A percentile compares a stretch with the other conserved stretches of the same genome.
Evolutionary conservation across 1,284 basidiomycete species (phyloP).

Genomic region (Golubevia pallescens): DNA sequence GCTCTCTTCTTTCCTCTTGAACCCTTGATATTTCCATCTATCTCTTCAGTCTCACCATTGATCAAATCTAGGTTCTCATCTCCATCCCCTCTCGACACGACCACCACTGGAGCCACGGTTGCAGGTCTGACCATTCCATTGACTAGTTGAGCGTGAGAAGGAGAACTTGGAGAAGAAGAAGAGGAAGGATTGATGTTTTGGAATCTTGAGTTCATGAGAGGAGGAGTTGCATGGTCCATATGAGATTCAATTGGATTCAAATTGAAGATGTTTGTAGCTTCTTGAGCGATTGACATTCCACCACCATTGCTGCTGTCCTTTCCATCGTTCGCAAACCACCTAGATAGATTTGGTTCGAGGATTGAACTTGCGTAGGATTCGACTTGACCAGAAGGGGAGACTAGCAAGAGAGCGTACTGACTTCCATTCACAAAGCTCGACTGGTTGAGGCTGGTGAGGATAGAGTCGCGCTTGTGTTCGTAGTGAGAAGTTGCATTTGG

Average conservation of each 20-base stretch:
- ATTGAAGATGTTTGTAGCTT: background rate
- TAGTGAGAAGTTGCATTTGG: too few relatives aligned
- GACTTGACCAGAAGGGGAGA: constrained; percentile 46
- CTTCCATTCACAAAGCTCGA: constrained; percentile 43
- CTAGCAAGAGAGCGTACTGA: constrained; percentile 58
- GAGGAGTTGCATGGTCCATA: background rate
- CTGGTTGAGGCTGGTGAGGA: too few relatives aligned
- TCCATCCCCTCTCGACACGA: too few relatives aligned
- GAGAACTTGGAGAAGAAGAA: background rate
- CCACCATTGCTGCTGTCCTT: background rate
- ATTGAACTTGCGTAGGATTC: constrained; percentile 57
- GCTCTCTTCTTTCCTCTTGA: too few relatives aligned
- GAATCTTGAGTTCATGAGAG: background rate
- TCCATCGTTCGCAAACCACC: background rate
- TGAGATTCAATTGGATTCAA: background rate
- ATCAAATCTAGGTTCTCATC: too few relatives aligned
- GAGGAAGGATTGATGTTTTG: background rate
- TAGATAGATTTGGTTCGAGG: background rate
- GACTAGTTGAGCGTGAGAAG: too few relatives aligned
- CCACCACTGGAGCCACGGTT: too few relatives aligned
- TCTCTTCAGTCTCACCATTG: too few relatives aligned
- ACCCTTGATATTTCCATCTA: too few relatives aligned
- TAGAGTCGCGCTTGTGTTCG: too few relatives aligned
- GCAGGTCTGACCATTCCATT: too few relatives aligned
- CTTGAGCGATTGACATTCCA: background rate